phyloP scores from a whole-genome alignment of 768 basidiomycete genomes.

The Tricholoma flavovirens region DNA sequence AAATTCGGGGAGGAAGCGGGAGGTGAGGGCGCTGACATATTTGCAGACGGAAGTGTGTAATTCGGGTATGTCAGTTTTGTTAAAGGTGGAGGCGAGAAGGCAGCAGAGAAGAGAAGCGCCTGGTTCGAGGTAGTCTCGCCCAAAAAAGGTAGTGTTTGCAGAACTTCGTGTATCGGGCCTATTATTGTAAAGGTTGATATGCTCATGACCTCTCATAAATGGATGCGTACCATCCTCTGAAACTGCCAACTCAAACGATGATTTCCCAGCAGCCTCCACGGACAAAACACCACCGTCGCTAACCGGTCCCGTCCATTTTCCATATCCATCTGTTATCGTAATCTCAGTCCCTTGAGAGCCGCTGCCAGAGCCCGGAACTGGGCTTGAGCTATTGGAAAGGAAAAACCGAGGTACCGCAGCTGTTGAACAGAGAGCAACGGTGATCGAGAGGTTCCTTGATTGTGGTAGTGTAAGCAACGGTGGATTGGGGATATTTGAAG shows the following conservation, averaged over 20 bases:
- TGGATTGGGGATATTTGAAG: conserved; percentile 24
- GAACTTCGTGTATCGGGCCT: conserved; percentile 46
- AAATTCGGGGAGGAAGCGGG: conserved; percentile 43
- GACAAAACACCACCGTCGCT: conserved; percentile 46
- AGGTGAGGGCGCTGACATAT: conserved; percentile 36
- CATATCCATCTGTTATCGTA: conserved; percentile 39
- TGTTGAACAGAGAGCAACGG: conserved; percentile 43
- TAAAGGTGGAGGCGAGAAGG: conserved; percentile 30
- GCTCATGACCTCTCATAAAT: background rate
- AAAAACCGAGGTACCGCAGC: conserved; percentile 47
- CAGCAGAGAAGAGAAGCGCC: conserved; percentile 65
- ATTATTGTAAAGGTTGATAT: background rate
- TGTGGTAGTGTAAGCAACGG: conserved; percentile 37
- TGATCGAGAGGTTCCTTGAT: conserved; percentile 35
- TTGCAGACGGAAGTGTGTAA: conserved; percentile 63
- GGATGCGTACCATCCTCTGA: conserved; percentile 36
- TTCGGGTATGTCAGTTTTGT: conserved; percentile 58
- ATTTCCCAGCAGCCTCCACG: conserved; percentile 33
- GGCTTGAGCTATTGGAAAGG: conserved; percentile 44
- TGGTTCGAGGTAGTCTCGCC: conserved; percentile 74
- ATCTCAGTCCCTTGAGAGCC: conserved; percentile 45
- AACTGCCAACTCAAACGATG: conserved; percentile 54
- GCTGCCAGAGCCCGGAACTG: conserved; percentile 32
- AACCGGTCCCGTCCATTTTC: conserved; percentile 44
- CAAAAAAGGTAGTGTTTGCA: conserved; percentile 45